phyloP scores from a whole-genome alignment of 2,329 filamentous ascomycete species.

The Arthrobotrys conoides region DNA sequence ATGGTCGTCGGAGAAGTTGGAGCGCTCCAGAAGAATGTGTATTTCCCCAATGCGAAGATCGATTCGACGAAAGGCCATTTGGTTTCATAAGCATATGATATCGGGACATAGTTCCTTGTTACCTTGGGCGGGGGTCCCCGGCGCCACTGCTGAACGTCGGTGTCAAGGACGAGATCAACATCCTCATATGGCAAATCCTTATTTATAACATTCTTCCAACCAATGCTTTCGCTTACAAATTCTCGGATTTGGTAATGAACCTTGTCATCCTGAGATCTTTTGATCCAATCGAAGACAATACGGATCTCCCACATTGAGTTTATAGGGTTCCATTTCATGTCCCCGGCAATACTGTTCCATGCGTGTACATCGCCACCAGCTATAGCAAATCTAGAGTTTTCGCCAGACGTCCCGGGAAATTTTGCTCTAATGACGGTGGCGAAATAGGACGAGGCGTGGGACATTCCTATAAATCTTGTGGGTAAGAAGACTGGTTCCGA shows the following conservation, averaged over 20 bases:
- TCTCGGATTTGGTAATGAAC: neutral
- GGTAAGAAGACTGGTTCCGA: neutral
- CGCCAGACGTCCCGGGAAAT: neutral
- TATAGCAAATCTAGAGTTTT: neutral
- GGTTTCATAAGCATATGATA: neutral
- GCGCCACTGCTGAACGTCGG: no score
- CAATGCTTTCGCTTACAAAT: neutral
- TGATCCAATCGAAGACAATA: neutral
- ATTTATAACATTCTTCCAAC: neutral
- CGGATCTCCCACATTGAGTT: conserved; percentile 6
- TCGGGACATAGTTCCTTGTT: neutral
- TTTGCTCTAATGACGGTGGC: neutral
- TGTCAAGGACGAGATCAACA: no score
- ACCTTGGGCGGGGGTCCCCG: neutral
- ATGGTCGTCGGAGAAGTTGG: neutral
- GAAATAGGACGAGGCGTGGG: neutral
- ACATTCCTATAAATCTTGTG: neutral
- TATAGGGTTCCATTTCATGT: neutral
- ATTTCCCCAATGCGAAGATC: neutral
- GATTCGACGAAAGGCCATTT: neutral
- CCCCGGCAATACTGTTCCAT: neutral
- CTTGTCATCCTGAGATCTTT: neutral
- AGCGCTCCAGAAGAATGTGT: conserved; percentile 5
- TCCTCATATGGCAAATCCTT: neutral
- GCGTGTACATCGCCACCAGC: neutral